Percentiles rank a stretch among this genome's conserved stretches.
Evolutionary conservation across 768 basidiomycete species (phyloP).

Genomic region (Clitopilus passeckerianus): DNA sequence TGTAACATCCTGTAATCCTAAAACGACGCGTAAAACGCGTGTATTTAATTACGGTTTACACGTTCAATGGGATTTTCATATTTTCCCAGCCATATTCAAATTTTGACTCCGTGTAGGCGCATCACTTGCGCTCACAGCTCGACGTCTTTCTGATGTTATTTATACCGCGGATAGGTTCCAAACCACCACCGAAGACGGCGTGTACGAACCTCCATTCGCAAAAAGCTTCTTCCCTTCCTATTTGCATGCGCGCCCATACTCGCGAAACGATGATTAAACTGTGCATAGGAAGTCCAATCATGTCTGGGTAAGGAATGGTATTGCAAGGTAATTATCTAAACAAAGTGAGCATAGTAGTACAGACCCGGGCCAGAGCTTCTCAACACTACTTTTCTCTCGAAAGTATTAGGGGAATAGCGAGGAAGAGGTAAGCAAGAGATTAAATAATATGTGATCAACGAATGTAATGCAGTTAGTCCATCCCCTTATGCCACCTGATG

Average conservation of each 20-base stretch:
- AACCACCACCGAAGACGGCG: too few relatives aligned
- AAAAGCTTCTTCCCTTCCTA: too few relatives aligned
- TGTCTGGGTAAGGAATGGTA: not conserved
- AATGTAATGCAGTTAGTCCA: not conserved
- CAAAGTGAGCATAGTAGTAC: not conserved
- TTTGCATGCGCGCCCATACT: too few relatives aligned
- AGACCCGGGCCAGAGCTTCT: not conserved
- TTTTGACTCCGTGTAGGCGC: not conserved
- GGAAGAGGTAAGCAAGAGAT: not conserved
- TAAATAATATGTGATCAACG: not conserved
- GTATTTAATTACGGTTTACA: not conserved
- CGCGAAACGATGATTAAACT: too few relatives aligned
- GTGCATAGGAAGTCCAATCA: not conserved
- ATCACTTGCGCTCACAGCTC: too few relatives aligned
- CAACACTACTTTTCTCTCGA: not conserved
- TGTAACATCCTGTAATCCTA: not conserved
- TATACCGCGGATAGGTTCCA: too few relatives aligned
- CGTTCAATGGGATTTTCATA: not conserved
- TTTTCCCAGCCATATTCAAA: not conserved
- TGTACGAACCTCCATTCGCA: too few relatives aligned
- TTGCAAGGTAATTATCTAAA: not conserved
- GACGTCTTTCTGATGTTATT: too few relatives aligned
- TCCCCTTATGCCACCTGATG: not conserved
- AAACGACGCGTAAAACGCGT: not conserved
- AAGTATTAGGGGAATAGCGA: not conserved